These are phyloP conservation scores for Fomitopsis pinicola DNA, from an alignment of 1,284 basidiomycete genomes.

Conservation along the genomic window DNA sequence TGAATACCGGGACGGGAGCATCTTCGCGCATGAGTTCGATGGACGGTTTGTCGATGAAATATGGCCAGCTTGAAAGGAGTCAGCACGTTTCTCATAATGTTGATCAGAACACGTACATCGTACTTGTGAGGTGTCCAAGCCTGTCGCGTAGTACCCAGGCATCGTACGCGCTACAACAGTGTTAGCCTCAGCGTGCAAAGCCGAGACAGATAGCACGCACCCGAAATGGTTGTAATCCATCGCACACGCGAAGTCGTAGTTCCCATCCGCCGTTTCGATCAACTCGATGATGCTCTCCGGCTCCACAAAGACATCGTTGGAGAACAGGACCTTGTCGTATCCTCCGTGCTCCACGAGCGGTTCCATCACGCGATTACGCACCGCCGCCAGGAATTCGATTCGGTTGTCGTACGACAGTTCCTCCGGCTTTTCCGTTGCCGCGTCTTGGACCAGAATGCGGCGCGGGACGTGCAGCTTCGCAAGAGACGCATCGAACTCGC, in stretches of 20 bases:
- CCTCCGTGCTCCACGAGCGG: constrained; percentile 35
- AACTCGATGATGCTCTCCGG: constrained; percentile 44
- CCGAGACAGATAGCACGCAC: not conserved
- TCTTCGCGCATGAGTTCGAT: constrained; percentile 33
- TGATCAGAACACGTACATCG: constrained; percentile 18
- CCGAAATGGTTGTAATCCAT: constrained; percentile 43
- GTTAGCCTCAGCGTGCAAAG: not conserved
- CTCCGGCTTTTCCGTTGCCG: constrained; percentile 29
- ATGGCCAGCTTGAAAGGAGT: constrained; percentile 37
- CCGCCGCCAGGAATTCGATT: constrained; percentile 39
- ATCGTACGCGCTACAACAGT: constrained; percentile 34
- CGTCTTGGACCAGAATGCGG: constrained; percentile 31
- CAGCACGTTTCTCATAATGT: not conserved
- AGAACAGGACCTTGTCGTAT: constrained; percentile 44
- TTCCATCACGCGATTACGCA: constrained; percentile 42
- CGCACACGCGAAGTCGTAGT: constrained; percentile 53
- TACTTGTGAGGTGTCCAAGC: constrained; percentile 35
- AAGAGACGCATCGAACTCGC: constrained; percentile 31
- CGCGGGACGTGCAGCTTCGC: constrained; percentile 26
- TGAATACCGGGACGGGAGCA: constrained; percentile 44
- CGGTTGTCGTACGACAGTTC: constrained; percentile 33
- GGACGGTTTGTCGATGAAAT: constrained; percentile 38
- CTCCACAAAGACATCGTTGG: constrained; percentile 47
- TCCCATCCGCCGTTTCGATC: constrained; percentile 39
- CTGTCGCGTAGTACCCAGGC: constrained; percentile 43